Conservation (phyloP, 169 alveolate species). For the Cryptosporidium ubiquitum region DNA sequence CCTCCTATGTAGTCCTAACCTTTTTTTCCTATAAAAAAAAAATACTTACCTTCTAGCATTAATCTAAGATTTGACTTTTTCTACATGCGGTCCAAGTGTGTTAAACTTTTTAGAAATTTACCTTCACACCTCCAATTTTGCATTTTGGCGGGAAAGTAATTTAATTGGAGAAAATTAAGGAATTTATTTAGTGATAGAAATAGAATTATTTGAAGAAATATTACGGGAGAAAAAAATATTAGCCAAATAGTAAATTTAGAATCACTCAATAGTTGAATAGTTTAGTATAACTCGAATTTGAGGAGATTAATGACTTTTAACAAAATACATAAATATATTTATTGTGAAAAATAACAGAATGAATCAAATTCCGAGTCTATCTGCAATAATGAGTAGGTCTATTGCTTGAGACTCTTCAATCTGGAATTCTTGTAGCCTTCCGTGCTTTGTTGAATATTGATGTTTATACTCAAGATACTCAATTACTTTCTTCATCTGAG, state of each 20-base stretch:
- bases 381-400: slow-evolving; percentile 63
- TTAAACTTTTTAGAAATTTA: neutral
- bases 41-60: neutral
- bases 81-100: slow-evolving; percentile 39
- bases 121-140: slow-evolving; percentile 11
- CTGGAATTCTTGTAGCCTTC: neutral
- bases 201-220: neutral
- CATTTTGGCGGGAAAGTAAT: slow-evolving; percentile 13
- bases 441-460: neutral
- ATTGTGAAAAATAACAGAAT: neutral
- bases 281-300: neutral
- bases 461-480: slow-evolving; percentile 54
- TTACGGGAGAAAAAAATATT: neutral
- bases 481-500: slow-evolving; percentile 33
- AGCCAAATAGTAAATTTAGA: neutral
- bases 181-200: neutral
- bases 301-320: neutral
- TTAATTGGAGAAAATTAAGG: neutral
- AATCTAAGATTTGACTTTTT: neutral
- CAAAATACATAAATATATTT: neutral
- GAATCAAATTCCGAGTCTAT: slow-evolving; percentile 41
- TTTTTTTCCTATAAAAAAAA: slow-evolving; percentile 7
- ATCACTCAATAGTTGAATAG: neutral
- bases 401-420: slow-evolving; percentile 29
- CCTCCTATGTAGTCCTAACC: slow-evolving; percentile 14